A percentile compares a stretch with the other conserved stretches of the same genome.
Evolutionary conservation across 2,329 filamentous ascomycete species (phyloP).

Genomic region (Penicillium sp.): DNA sequence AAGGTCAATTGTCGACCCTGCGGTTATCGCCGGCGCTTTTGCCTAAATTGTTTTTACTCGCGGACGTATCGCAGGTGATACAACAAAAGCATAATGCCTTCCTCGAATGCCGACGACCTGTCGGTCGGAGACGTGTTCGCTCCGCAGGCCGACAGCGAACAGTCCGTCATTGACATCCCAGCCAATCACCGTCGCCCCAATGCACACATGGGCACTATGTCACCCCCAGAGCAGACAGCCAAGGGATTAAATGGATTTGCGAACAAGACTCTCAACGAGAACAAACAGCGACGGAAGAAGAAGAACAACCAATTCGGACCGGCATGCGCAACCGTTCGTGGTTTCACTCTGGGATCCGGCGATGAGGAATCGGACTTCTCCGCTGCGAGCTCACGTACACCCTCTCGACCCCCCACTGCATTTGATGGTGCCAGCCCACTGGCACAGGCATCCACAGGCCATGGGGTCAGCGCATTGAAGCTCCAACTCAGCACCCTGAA

Average conservation of each 20-base stretch:
- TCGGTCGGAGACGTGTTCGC: slow-evolving; percentile 42
- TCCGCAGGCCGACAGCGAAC: slow-evolving; percentile 36
- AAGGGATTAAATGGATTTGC: slow-evolving; percentile 29
- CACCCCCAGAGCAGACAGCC: slow-evolving; percentile 15
- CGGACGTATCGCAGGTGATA: background rate
- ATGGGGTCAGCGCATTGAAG: slow-evolving; percentile 79
- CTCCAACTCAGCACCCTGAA: slow-evolving; percentile 76
- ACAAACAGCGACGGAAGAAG: slow-evolving; percentile 39
- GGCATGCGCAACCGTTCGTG: slow-evolving; percentile 43
- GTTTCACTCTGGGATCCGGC: slow-evolving; percentile 45
- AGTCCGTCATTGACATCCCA: slow-evolving; percentile 24
- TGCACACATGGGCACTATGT: slow-evolving; percentile 30
- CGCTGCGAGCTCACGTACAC: slow-evolving; percentile 30
- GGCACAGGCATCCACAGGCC: slow-evolving; percentile 51
- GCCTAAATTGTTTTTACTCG: background rate
- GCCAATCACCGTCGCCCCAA: slow-evolving; percentile 23
- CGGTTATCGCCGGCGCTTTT: slow-evolving; percentile 9
- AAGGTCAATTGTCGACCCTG: slow-evolving; percentile 9
- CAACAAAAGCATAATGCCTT: slow-evolving; percentile 19
- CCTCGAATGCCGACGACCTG: slow-evolving; percentile 32
- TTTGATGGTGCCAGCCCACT: slow-evolving; percentile 46
- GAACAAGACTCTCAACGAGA: slow-evolving; percentile 28
- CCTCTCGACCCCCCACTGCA: slow-evolving; percentile 18
- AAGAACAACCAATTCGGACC: slow-evolving; percentile 35
- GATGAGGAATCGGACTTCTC: slow-evolving; percentile 49